A percentile compares a stretch with the other conserved stretches of the same genome.
These are phyloP conservation scores for Pleurotus cornucopiae DNA, from an alignment of 768 basidiomycete genomes.

Conservation along the genomic window DNA sequence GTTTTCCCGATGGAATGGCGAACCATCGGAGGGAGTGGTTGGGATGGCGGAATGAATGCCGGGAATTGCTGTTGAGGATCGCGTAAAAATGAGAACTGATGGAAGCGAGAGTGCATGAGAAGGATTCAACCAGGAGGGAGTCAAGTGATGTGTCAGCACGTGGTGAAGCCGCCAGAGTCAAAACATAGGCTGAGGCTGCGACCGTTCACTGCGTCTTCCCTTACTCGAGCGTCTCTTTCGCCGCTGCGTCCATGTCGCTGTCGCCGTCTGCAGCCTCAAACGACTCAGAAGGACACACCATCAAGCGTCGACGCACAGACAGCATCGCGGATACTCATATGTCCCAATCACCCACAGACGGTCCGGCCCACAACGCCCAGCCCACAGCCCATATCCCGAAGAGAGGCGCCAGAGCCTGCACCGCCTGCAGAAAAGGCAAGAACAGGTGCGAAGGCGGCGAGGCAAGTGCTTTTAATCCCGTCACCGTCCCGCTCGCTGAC, in stretches of 20 bases:
- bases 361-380: conserved; percentile 24
- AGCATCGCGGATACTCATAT: conserved; percentile 24
- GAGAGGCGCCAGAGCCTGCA: conserved; percentile 86
- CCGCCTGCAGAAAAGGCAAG: conserved; percentile 86
- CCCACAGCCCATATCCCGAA: conserved; percentile 71
- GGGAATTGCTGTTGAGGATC: background rate
- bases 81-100: background rate
- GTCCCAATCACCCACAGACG: conserved; percentile 32
- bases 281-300: conserved; percentile 35
- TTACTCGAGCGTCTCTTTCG: conserved; percentile 12
- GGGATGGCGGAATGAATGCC: background rate
- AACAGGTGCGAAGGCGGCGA: conserved; percentile 94
- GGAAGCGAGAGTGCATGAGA: background rate
- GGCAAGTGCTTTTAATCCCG: conserved; percentile 25
- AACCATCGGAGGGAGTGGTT: background rate
- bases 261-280: conserved; percentile 61
- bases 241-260: conserved; percentile 50
- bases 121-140: conserved; percentile 2
- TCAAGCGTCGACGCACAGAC: conserved; percentile 56
- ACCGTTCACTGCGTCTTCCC: conserved; percentile 17
- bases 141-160: conserved; percentile 15
- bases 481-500: conserved; percentile 46
- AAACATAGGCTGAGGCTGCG: background rate
- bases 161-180: conserved; percentile 9
- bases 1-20: background rate